phyloP scores from a whole-genome alignment of 768 basidiomycete species.

The Steccherinum ochraceum region DNA sequence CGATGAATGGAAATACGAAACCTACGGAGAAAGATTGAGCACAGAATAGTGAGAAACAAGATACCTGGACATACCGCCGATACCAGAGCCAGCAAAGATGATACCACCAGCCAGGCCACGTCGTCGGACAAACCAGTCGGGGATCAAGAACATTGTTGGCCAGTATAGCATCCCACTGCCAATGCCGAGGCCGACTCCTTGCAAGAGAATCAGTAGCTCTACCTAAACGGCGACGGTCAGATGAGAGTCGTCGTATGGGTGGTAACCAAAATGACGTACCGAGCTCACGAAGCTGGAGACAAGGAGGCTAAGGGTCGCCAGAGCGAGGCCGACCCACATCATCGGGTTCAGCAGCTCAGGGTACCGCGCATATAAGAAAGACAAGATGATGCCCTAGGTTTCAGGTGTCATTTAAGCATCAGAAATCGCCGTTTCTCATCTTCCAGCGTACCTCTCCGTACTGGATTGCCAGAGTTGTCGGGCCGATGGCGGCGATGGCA shows the following conservation, averaged over 20 bases:
- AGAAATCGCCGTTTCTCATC: too few relatives aligned
- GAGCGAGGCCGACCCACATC: neutral
- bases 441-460: slow-evolving; percentile 15
- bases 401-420: neutral
- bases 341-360: neutral
- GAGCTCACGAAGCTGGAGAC: neutral
- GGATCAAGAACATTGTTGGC: slow-evolving; percentile 21
- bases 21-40: slow-evolving; percentile 5
- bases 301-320: neutral
- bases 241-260: neutral
- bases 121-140: slow-evolving; percentile 28
- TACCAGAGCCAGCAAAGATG: slow-evolving; percentile 24
- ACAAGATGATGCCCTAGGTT: neutral
- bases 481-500: slow-evolving; percentile 14
- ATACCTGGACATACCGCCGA: slow-evolving; percentile 11
- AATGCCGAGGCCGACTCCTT: neutral
- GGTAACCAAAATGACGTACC: neutral
- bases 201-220: neutral
- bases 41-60: too few relatives aligned
- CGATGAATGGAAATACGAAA: slow-evolving; percentile 16
- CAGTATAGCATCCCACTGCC: slow-evolving; percentile 20
- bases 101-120: slow-evolving; percentile 27
- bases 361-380: neutral
- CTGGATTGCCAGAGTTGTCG: slow-evolving; percentile 12
- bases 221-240: neutral